Conservation (phyloP, 2,329 filamentous ascomycete genomes). For the Acrocalymma vagum region DNA sequence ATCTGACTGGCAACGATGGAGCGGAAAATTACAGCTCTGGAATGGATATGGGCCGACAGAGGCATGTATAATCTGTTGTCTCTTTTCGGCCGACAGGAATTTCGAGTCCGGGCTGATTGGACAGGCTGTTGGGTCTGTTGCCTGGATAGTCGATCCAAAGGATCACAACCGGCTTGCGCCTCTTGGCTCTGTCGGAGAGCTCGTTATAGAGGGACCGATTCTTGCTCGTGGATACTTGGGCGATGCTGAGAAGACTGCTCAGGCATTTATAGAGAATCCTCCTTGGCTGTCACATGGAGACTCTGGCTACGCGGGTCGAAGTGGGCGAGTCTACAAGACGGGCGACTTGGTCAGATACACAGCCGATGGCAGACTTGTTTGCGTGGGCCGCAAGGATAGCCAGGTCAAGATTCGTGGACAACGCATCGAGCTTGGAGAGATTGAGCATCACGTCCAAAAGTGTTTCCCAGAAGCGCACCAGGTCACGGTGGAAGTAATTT, state of each 20-base stretch:
- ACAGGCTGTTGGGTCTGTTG: constrained; percentile 5
- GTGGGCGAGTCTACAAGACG: constrained; percentile 17
- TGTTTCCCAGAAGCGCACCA: no score
- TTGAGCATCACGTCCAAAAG: constrained; percentile 4
- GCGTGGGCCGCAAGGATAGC: constrained; percentile 20
- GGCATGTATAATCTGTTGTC: constrained; percentile 54
- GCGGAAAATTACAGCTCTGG: constrained; percentile 10
- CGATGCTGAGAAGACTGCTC: constrained; percentile 24
- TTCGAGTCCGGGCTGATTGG: constrained; percentile 7
- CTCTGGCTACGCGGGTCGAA: not conserved
- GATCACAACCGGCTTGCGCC: constrained; percentile 22
- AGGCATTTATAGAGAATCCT: constrained; percentile 18
- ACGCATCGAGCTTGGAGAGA: constrained; percentile 25
- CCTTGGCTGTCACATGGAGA: not conserved
- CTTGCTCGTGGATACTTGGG: constrained; percentile 31
- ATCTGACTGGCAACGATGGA: constrained; percentile 4
- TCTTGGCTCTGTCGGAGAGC: constrained; percentile 21
- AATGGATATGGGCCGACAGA: constrained; percentile 30
- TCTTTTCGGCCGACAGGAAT: not conserved
- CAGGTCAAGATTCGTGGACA: constrained; percentile 28
- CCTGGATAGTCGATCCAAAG: constrained; percentile 30
- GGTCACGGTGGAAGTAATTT: no score
- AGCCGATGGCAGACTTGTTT: constrained; percentile 18
- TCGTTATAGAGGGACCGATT: constrained; percentile 24
- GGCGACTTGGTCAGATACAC: constrained; percentile 21